A percentile compares a stretch with the other conserved stretches of the same genome.
phyloP scores from a whole-genome alignment of 169 alveolate genomes.

The Eimeria maxima region DNA sequence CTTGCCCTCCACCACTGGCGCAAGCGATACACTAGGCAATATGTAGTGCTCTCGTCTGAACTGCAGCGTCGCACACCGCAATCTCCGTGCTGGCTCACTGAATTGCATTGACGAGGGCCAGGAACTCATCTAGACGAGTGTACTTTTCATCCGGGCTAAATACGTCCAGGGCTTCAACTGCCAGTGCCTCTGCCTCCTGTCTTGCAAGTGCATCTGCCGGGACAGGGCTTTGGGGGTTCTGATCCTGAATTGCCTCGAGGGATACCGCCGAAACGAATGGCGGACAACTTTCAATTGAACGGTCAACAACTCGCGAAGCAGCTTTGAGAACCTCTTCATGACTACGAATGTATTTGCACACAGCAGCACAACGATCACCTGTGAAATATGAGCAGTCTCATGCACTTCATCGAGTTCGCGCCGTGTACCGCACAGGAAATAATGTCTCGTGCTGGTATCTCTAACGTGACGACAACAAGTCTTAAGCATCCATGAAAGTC shows the following conservation, averaged over 20 bases:
- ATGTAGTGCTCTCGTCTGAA: not conserved
- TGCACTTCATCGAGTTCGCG: not conserved
- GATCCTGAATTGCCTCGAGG: not conserved
- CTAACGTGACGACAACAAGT: not conserved
- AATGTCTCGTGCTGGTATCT: not conserved
- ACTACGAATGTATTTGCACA: conserved; percentile 23
- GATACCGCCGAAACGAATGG: not conserved
- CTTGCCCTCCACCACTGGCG: not conserved
- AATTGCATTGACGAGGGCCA: conserved; percentile 33
- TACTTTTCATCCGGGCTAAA: conserved; percentile 59
- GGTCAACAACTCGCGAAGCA: not conserved
- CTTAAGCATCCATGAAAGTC: not conserved
- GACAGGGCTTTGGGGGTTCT: not conserved
- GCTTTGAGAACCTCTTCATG: conserved; percentile 8
- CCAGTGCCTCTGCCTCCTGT: conserved; percentile 48
- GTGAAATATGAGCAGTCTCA: not conserved
- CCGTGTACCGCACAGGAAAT: not conserved
- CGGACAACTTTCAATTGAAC: conserved; percentile 22
- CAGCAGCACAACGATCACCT: not conserved
- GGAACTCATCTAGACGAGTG: conserved; percentile 66
- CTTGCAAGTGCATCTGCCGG: not conserved
- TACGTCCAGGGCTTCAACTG: conserved; percentile 51
- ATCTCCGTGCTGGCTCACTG: conserved; percentile 41
- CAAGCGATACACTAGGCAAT: not conserved
- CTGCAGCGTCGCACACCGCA: not conserved